Evolutionary conservation across 1,284 basidiomycete genomes (phyloP), one percentile per base, ranked within the genome.

Genomic region (Cutaneotrichosporon dermatis): DNA sequence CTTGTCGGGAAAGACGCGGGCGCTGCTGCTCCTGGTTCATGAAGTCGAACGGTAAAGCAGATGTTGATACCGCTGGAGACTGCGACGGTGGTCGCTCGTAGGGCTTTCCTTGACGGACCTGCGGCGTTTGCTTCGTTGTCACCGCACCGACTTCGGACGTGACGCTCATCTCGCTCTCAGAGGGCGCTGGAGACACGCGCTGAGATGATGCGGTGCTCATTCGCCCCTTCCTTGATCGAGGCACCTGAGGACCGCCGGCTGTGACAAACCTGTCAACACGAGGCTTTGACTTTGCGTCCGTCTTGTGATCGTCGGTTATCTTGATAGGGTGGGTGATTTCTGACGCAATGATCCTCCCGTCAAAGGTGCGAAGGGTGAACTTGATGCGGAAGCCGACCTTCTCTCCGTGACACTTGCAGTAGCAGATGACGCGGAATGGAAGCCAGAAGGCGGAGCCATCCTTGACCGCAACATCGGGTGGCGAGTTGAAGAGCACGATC

Each of bases 231-330:
- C 74, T 64, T 34, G 66, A 56, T 37, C 76, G 68, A 2, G 69
- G 54, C 9, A 69, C 59, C 37, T 69, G 54, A 5, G 50, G 37
- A 6, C 15, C 39, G 2, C 71, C 60, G 36, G 64, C 58, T 1
- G 42, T n/a, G 41, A 40, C 12, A 15, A 64, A 40, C 6, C 64
- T 60, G 12, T 67, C 66, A 11, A 62, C 55, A 25, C 66, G 66
- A n/a, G 69, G 60, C 60, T 73, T 74, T 8, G 66, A 53, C 62
- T 74, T 77, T 10, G 69, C 65, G 6, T 83, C 86, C 41, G 91
- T 92, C 80, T 97, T 97, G 80, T 97, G 94, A 76, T 99, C 96
- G 78, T 99, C 96, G 3, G 95, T 99, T 69, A 99, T 99, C 88
- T 99, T 95, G 71, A 99, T 95, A 3, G 95, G 92, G 36, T 88